These are phyloP conservation scores for Gloeostereum incarnatum DNA, from an alignment of 768 basidiomycete species.

Conservation along the genomic window DNA sequence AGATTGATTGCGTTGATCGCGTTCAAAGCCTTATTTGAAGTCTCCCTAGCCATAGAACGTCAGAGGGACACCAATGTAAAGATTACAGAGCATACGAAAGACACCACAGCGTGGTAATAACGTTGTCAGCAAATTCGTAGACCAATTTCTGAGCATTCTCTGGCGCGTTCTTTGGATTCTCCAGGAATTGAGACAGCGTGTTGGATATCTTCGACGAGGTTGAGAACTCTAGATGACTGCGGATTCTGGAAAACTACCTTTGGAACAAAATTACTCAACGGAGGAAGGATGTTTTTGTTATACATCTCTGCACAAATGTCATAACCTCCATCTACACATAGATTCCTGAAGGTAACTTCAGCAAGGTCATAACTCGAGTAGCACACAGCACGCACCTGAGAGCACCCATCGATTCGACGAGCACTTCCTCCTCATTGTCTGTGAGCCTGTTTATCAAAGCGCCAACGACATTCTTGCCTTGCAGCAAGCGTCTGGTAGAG, in stretches of 20 bases:
- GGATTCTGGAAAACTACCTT: conserved; percentile 39
- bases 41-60: conserved; percentile 52
- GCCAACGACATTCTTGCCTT: conserved; percentile 87
- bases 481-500: conserved; percentile 80
- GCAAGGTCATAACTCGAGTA: conserved; percentile 6
- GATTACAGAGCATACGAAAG: conserved; percentile 61
- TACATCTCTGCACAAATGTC: conserved; percentile 97
- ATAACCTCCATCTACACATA: conserved; percentile 92
- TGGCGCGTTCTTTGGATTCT: conserved; percentile 48
- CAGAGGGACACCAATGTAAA: conserved; percentile 6
- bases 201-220: conserved; percentile 52
- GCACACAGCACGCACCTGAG: conserved; percentile 49
- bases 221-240: neutral
- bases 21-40: conserved; percentile 84
- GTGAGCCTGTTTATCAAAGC: conserved; percentile 79
- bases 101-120: conserved; percentile 91
- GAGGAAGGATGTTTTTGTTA: conserved; percentile 86
- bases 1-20: conserved; percentile 78
- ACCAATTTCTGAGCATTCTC: conserved; percentile 69
- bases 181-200: conserved; percentile 59
- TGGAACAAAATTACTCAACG: conserved; percentile 65
- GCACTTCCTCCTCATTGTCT: conserved; percentile 84
- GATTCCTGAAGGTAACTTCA: conserved; percentile 45
- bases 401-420: conserved; percentile 83
- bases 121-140: conserved; percentile 85